Conservation (phyloP, 352 stramenopile genomes). For the Blastocystis sp. region DNA sequence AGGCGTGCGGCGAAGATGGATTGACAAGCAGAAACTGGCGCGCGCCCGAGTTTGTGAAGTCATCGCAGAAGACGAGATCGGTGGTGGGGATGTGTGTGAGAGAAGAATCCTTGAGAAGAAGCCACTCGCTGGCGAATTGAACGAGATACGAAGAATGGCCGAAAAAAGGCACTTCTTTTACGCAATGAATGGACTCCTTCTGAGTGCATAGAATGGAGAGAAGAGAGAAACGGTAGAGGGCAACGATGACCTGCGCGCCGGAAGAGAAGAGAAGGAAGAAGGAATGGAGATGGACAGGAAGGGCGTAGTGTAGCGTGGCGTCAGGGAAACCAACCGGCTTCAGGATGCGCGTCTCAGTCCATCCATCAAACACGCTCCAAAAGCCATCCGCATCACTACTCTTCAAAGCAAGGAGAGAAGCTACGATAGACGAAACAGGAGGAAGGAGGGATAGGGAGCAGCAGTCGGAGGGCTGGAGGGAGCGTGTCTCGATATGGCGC, state of each 20-base stretch:
- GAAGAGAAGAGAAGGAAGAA: not conserved
- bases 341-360: not conserved
- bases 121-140: not conserved
- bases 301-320: not conserved
- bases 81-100: not conserved
- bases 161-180: not conserved
- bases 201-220: not conserved
- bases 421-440: not conserved
- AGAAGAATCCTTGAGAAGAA: not conserved
- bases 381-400: not conserved
- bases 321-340: not conserved
- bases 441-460: not conserved
- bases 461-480: not conserved
- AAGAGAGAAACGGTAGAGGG: not conserved
- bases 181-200: not conserved
- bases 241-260: not conserved
- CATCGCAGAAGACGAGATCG: not conserved
- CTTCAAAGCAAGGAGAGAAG: not conserved
- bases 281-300: not conserved
- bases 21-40: not conserved
- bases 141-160: not conserved
- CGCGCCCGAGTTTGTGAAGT: not conserved
- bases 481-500: not conserved
- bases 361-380: not conserved
- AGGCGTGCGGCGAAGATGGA: not conserved